Base-by-base conservation (phyloP, 352 stramenopile genomes). In the Thalassiosira gravida region DNA sequence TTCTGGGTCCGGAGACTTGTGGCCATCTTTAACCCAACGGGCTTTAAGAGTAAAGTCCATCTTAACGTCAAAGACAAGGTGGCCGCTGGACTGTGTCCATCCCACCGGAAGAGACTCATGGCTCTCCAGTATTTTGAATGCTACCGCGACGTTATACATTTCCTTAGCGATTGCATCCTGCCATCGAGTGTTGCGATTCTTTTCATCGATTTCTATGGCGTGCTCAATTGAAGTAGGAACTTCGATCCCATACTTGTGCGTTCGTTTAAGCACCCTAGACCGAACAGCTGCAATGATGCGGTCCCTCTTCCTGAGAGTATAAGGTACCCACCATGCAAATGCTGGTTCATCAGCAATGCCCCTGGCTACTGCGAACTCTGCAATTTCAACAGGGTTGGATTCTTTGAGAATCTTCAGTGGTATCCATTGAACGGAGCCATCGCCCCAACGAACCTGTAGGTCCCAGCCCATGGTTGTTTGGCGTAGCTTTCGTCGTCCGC, bases 211-310 rank as follows among this genome's bases (percentile, higher is more conserved):
- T 18, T 59, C 22, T 16, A 70, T 18, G 14, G 82, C 82, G 14
- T 87, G 3, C 29, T 64, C 20, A 22, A 89, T 16, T 46, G 68
- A 71, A 1, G 14, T 18, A 24, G 83, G 86, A 14, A 91, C 35
- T 55, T 87, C 37, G 24, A 91, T 79, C 0, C 80, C 80, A 82
- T 74, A 90, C 46, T 92, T 89, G 61, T 88, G 75, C 0, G 64
- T 85, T 0, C 8, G 76, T 24, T 76, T 77, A 6, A 14, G 13
- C 2, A 77, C 67, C 35, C 20, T 1, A 2, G 56, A 32, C 3
- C 30, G 35, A 1, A 65, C 44, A 9, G 46, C 18, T 0, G 62
- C 42, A 25, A 68, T 29, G 55, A 68, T 68, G 2, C 22, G 14
- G 39, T 68, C 61, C 16, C 44, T 9, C 24, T 68, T 68, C n/a